A percentile compares a stretch with the other conserved stretches of the same genome.
Conservation (phyloP, 371 early-diverging fungal genomes). For the Syncephalastrum monosporum region DNA sequence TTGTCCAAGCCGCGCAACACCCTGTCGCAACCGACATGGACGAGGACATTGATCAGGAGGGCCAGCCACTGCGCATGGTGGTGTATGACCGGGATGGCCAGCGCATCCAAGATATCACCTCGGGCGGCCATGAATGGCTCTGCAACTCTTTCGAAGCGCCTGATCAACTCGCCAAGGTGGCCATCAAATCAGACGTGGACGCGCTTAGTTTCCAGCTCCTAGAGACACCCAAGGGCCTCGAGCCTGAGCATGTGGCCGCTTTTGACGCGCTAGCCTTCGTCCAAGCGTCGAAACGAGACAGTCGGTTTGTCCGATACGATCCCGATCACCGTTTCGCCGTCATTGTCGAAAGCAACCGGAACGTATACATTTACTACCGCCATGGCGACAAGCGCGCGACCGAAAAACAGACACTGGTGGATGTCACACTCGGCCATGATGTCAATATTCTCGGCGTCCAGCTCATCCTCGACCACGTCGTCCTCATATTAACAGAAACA, state of each 20-base stretch:
- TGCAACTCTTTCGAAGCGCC: conserved; percentile 37
- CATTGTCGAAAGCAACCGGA: conserved; percentile 69
- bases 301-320: conserved; percentile 59
- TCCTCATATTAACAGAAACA: conserved; percentile 53
- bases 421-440: conserved; percentile 35
- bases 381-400: conserved; percentile 26
- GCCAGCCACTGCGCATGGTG: conserved; percentile 47
- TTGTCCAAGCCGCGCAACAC: conserved; percentile 34
- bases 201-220: conserved; percentile 58
- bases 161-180: conserved; percentile 45
- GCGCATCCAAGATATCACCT: conserved; percentile 34
- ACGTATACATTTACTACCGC: conserved; percentile 68
- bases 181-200: conserved; percentile 76
- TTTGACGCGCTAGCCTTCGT: conserved; percentile 81
- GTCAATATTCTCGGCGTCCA: conserved; percentile 53
- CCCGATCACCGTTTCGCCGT: conserved; percentile 49
- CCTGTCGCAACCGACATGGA: conserved; percentile 61
- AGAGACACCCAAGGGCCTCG: conserved; percentile 14
- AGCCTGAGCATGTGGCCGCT: conserved; percentile 53
- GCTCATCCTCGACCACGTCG: conserved; percentile 32
- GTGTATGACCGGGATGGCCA: conserved; percentile 37
- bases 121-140: conserved; percentile 55
- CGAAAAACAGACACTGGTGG: conserved; percentile 42
- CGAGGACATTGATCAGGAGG: conserved; percentile 70
- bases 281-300: conserved; percentile 79